phyloP scores from a whole-genome alignment of 2,329 filamentous ascomycete genomes.

The Aureobasidium zeae region DNA sequence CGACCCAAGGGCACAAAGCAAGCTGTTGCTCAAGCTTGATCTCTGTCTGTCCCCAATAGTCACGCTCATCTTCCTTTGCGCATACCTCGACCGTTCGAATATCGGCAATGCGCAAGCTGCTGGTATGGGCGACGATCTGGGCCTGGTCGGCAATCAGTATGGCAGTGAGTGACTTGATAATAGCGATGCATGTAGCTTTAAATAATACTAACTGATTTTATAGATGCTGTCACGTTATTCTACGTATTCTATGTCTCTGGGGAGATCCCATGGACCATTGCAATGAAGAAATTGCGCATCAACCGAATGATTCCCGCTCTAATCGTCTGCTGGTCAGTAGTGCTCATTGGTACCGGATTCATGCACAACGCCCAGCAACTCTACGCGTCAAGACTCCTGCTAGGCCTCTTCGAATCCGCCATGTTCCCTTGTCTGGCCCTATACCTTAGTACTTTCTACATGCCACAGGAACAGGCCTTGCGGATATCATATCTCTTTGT shows the following conservation, averaged over 20 bases:
- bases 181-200: background rate
- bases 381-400: conserved; percentile 58
- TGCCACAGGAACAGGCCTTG: conserved; percentile 60
- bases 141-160: conserved; percentile 54
- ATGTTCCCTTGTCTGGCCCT: conserved; percentile 53
- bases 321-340: conserved; percentile 49
- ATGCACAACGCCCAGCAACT: conserved; percentile 56
- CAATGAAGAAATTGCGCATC: conserved; percentile 37
- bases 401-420: conserved; percentile 61
- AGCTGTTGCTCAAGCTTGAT: conserved; percentile 57
- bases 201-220: background rate
- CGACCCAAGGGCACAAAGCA: conserved; percentile 33
- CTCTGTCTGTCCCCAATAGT: conserved; percentile 54
- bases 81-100: conserved; percentile 58
- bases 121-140: conserved; percentile 52
- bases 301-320: conserved; percentile 51
- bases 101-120: conserved; percentile 58
- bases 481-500: conserved; percentile 67
- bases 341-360: conserved; percentile 62
- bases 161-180: conserved; percentile 35
- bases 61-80: conserved; percentile 63
- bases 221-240: conserved; percentile 33
- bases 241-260: conserved; percentile 39
- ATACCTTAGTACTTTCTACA: conserved; percentile 70
- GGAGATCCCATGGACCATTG: conserved; percentile 39